Percentiles rank a stretch among this genome's conserved stretches.
phyloP scores from a whole-genome alignment of 2,329 filamentous ascomycete genomes.

The Lecanicillium sp. region DNA sequence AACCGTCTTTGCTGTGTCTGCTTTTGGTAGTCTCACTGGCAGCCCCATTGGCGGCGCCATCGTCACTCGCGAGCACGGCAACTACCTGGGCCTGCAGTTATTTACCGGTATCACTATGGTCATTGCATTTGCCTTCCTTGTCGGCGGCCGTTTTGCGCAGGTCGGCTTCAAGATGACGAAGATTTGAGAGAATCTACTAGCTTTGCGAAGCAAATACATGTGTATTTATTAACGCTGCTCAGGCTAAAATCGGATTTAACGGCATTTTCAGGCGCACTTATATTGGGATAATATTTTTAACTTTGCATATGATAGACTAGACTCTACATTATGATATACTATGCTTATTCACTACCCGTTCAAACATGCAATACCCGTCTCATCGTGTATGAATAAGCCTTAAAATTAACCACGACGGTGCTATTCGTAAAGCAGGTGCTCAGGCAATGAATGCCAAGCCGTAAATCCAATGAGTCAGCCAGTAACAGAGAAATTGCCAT shows the following conservation, averaged over 20 bases:
- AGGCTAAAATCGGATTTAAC: neutral
- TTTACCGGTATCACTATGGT: conserved; percentile 54
- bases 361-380: no score
- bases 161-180: conserved; percentile 29
- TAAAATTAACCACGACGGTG: no score
- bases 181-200: no score
- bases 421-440: no score
- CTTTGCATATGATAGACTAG: neutral
- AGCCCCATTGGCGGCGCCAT: conserved; percentile 63
- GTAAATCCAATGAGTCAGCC: no score
- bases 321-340: no score
- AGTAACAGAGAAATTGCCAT: no score
- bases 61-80: conserved; percentile 43
- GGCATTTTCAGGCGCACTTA: neutral
- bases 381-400: no score
- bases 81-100: conserved; percentile 55
- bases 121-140: conserved; percentile 23
- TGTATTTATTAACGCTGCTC: neutral
- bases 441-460: no score
- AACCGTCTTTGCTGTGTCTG: conserved; percentile 53
- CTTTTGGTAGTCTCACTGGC: conserved; percentile 60
- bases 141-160: conserved; percentile 28
- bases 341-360: no score
- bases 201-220: no score
- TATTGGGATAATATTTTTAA: neutral